These are phyloP conservation scores for Sarocladiaceae sp. DNA, from an alignment of 2,329 filamentous ascomycete genomes.

Conservation along the genomic window DNA sequence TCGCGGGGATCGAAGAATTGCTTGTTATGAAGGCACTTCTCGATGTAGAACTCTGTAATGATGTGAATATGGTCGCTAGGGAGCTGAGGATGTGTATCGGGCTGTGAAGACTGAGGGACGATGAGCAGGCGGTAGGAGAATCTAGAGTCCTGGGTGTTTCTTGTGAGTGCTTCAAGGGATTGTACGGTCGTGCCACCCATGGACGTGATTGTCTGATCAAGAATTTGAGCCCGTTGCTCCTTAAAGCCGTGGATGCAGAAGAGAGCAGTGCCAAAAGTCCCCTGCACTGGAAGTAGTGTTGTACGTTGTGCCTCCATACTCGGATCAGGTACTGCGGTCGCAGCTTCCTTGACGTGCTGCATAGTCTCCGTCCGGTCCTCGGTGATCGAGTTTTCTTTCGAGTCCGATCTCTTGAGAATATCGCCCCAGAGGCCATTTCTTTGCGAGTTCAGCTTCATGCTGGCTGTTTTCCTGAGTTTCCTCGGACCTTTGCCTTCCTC, in stretches of 20 bases:
- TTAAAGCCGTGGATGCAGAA: constrained; percentile 59
- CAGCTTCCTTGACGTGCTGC: background rate
- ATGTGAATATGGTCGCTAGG: constrained; percentile 34
- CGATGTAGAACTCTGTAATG: constrained; percentile 90
- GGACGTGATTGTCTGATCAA: constrained; percentile 41
- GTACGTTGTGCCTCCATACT: constrained; percentile 15
- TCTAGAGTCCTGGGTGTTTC: constrained; percentile 21
- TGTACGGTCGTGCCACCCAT: constrained; percentile 39
- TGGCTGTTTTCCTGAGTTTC: constrained; percentile 83
- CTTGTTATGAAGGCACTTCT: constrained; percentile 77
- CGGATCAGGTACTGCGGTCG: background rate
- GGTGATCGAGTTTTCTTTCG: constrained; percentile 27
- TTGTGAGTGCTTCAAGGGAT: constrained; percentile 34
- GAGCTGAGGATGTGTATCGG: constrained; percentile 35
- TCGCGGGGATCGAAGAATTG: constrained; percentile 60
- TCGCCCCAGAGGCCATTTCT: constrained; percentile 85
- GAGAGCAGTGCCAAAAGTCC: constrained; percentile 48
- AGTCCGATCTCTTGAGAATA: constrained; percentile 55
- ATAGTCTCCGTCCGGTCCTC: background rate
- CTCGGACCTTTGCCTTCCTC: constrained; percentile 61
- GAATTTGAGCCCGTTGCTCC: constrained; percentile 39
- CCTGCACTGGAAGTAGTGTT: constrained; percentile 16
- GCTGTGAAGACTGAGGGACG: constrained; percentile 45
- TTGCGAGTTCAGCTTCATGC: constrained; percentile 73
- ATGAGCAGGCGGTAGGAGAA: constrained; percentile 41